A percentile compares a stretch with the other conserved stretches of the same genome.
Conservation (phyloP, 495 filamentous ascomycete genomes). For the Hypoxylon trugodes region DNA sequence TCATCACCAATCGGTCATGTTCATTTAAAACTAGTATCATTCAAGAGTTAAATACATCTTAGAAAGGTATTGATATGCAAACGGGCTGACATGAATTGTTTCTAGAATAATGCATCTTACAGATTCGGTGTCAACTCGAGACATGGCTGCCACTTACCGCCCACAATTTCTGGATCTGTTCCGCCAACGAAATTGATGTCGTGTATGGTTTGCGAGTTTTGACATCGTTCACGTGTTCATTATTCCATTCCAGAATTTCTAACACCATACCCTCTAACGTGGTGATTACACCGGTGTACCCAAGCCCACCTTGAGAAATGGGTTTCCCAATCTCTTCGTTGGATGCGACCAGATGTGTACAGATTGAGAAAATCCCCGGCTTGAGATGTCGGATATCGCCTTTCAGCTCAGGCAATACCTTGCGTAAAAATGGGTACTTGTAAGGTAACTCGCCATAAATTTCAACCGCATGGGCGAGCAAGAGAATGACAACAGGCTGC, state of each 20-base stretch:
- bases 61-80: background rate
- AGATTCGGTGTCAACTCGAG: background rate
- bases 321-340: slow-evolving; percentile 54
- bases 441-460: slow-evolving; percentile 56
- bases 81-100: background rate
- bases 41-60: background rate
- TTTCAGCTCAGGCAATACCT: slow-evolving; percentile 51
- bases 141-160: slow-evolving; percentile 25
- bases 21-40: slow-evolving; percentile 7
- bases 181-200: slow-evolving; percentile 52
- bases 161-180: slow-evolving; percentile 47
- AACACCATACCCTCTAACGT: slow-evolving; percentile 64
- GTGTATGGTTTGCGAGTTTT: slow-evolving; percentile 44
- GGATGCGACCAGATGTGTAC: slow-evolving; percentile 59
- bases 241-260: slow-evolving; percentile 64
- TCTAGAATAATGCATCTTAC: background rate
- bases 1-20: slow-evolving; percentile 1
- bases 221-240: slow-evolving; percentile 41
- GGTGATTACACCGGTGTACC: slow-evolving; percentile 58
- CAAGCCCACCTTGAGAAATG: slow-evolving; percentile 59
- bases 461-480: slow-evolving; percentile 60
- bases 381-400: slow-evolving; percentile 60
- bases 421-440: slow-evolving; percentile 51
- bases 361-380: slow-evolving; percentile 62
- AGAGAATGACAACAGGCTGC: slow-evolving; percentile 54